These are phyloP conservation scores for Hortaea werneckii DNA, from an alignment of 2,329 filamentous ascomycete species.

Conservation along the genomic window DNA sequence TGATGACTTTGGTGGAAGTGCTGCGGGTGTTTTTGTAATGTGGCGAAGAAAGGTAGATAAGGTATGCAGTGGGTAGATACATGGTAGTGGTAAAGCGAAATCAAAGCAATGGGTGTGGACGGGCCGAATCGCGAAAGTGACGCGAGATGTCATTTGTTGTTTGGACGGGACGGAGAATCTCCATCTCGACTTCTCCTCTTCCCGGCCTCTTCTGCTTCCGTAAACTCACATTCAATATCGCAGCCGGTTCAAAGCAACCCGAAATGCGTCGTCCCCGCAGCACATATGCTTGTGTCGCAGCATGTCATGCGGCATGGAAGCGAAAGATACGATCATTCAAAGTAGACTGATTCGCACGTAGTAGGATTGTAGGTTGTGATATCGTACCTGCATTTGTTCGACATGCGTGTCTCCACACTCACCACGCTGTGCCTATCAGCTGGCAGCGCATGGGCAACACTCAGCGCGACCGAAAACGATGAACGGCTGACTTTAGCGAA, in stretches of 20 bases:
- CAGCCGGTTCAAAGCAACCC: neutral
- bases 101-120: neutral
- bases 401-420: no score
- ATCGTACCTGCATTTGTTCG: no score
- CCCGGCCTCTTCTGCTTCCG: no score
- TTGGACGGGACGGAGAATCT: no score
- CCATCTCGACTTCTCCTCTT: no score
- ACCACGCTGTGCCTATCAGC: neutral
- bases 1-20: constrained; percentile 70
- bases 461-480: constrained; percentile 22
- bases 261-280: neutral
- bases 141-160: neutral
- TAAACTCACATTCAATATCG: no score
- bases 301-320: no score
- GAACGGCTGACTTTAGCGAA: constrained; percentile 31
- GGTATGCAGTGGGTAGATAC: no score
- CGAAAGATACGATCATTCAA: no score
- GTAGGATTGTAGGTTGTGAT: no score
- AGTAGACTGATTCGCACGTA: no score
- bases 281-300: neutral
- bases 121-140: neutral
- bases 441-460: neutral
- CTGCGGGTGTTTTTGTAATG: constrained; percentile 47
- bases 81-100: no score
- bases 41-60: neutral